phyloP scores from a whole-genome alignment of 2,329 filamentous ascomycete genomes.

The Berkeleyomyces rouxiae region DNA sequence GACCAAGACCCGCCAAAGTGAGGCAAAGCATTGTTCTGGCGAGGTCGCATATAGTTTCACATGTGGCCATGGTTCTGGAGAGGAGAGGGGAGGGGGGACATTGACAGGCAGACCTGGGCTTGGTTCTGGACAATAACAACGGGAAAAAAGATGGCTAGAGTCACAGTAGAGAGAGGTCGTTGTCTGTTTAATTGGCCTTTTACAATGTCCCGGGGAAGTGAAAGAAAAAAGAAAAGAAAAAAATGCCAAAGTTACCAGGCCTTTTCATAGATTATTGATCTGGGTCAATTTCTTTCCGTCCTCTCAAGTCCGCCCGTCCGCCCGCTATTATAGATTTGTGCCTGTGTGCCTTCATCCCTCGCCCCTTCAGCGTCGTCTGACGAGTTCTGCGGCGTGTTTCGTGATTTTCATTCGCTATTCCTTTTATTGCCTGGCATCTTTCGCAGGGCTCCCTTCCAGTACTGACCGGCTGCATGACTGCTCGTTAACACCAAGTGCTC shows the following conservation, averaged over 20 bases:
- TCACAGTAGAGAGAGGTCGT: neutral
- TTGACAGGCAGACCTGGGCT: neutral
- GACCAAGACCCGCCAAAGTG: neutral
- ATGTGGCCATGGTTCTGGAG: neutral
- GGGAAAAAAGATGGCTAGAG: neutral
- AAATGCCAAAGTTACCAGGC: too few relatives aligned
- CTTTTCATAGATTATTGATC: too few relatives aligned
- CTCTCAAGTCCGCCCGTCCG: neutral
- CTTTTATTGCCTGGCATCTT: neutral
- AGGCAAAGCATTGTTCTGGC: neutral
- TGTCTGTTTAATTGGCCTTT: neutral
- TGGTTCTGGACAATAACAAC: neutral
- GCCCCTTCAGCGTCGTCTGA: neutral
- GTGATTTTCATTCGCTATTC: constrained; percentile 5
- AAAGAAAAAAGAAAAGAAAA: too few relatives aligned
- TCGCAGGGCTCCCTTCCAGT: neutral
- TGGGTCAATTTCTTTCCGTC: too few relatives aligned
- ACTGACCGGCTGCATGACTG: neutral
- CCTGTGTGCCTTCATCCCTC: neutral
- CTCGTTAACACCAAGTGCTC: neutral
- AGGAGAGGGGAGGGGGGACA: neutral
- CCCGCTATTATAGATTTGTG: neutral
- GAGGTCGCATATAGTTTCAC: neutral
- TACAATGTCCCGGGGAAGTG: neutral
- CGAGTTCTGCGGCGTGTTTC: constrained; percentile 4